Evolutionary conservation across 2,329 filamentous ascomycete genomes (phyloP).

Genomic region (Corynespora cassiicola): DNA sequence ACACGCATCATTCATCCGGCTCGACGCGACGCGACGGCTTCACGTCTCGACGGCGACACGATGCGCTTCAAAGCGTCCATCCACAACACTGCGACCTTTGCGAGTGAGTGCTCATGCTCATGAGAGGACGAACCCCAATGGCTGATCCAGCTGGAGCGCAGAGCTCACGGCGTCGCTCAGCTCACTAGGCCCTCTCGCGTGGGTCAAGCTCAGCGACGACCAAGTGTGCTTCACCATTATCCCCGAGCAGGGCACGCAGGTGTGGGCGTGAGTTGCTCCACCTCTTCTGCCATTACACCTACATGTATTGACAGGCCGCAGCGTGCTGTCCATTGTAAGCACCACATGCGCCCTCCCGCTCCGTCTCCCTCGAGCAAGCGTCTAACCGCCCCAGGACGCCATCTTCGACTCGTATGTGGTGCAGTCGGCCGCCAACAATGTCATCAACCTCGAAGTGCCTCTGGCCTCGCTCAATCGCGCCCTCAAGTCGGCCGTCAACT

Average conservation of each 20-base stretch:
- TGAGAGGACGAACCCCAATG: no score
- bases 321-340: slow-evolving; percentile 51
- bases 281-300: slow-evolving; percentile 12
- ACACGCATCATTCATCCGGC: no score
- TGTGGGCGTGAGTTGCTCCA: slow-evolving; percentile 78
- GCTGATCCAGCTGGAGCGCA: no score
- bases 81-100: slow-evolving; percentile 59
- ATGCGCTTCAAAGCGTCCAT: slow-evolving; percentile 64
- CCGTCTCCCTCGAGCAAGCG: neutral
- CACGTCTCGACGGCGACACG: slow-evolving; percentile 23
- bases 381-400: slow-evolving; percentile 66
- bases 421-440: slow-evolving; percentile 85
- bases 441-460: slow-evolving; percentile 95
- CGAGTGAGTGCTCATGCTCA: slow-evolving; percentile 59
- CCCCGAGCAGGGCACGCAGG: slow-evolving; percentile 91
- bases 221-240: slow-evolving; percentile 94
- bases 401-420: slow-evolving; percentile 90
- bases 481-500: slow-evolving; percentile 85
- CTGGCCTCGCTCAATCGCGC: slow-evolving; percentile 87
- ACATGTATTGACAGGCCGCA: slow-evolving; percentile 31
- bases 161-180: slow-evolving; percentile 69
- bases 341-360: slow-evolving; percentile 31
- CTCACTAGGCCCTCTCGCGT: slow-evolving; percentile 80
- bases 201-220: slow-evolving; percentile 87
- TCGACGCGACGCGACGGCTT: slow-evolving; percentile 25